Conservation (phyloP, 2,329 filamentous ascomycete species). For the Alternaria longipes region DNA sequence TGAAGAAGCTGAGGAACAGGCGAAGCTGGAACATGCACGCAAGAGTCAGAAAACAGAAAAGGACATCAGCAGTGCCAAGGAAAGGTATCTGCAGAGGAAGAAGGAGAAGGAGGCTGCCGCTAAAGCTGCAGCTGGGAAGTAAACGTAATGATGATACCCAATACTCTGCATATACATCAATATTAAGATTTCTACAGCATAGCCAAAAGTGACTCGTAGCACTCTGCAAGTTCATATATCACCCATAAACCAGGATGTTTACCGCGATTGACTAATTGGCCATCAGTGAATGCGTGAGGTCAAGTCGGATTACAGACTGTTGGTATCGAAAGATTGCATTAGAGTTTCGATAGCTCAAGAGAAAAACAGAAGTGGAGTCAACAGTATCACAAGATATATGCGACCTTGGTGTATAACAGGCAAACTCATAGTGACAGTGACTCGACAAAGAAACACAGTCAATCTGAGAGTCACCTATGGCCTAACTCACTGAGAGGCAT, state of each 20-base stretch:
- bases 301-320: background rate
- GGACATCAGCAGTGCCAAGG: conserved; percentile 80
- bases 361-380: background rate
- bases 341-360: background rate
- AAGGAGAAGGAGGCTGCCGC: conserved; percentile 76
- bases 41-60: conserved; percentile 82
- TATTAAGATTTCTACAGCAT: background rate
- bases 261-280: background rate
- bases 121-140: conserved; percentile 63
- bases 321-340: background rate
- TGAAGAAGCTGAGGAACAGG: conserved; percentile 71
- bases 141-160: conserved; percentile 13
- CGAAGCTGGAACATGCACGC: conserved; percentile 68
- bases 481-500: background rate
- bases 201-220: background rate
- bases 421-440: background rate
- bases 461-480: background rate
- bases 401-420: background rate
- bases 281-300: background rate
- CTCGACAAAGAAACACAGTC: background rate
- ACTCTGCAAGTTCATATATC: background rate
- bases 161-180: background rate
- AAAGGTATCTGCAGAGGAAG: conserved; percentile 81
- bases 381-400: background rate
- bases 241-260: background rate